Evolutionary conservation across 257 asterid genomes (phyloP).

Genomic region (Petunia secreta): DNA sequence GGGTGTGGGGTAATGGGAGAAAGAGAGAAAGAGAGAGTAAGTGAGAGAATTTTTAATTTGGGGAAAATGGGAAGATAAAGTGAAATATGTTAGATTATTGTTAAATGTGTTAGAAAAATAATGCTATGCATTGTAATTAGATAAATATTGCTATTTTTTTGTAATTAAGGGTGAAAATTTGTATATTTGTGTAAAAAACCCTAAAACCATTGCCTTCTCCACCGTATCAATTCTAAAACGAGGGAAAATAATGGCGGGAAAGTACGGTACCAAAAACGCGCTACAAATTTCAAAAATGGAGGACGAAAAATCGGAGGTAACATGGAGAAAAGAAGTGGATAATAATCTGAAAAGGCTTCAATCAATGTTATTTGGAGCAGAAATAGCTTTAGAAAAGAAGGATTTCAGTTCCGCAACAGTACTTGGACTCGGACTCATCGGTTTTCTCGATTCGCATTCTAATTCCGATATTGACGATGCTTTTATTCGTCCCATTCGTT

Average conservation of each 20-base stretch:
- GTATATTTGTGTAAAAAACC: too few species aligned
- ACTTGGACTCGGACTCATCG: conserved; percentile 73
- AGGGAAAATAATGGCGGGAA: conserved; percentile 73
- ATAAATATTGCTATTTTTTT: too few species aligned
- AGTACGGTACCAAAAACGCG: conserved; percentile 32
- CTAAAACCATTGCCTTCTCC: too few species aligned
- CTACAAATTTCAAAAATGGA: conserved; percentile 34
- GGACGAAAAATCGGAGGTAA: conserved; percentile 42
- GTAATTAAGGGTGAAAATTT: too few species aligned
- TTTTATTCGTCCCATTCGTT: conserved; percentile 79
- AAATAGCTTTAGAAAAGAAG: conserved; percentile 70
- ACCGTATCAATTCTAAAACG: not conserved
- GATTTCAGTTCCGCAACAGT: conserved; percentile 76
- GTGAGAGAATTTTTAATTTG: too few species aligned
- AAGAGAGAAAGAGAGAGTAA: too few species aligned
- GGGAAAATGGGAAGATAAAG: too few species aligned
- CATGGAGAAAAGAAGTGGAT: conserved; percentile 90
- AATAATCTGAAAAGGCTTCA: conserved; percentile 79
- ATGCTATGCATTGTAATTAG: too few species aligned
- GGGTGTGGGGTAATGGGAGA: too few species aligned
- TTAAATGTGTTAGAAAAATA: too few species aligned
- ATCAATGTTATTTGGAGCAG: conserved; percentile 84
- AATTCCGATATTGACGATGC: conserved; percentile 64
- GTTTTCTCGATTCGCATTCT: conserved; percentile 90
- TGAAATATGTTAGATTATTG: too few species aligned